phyloP scores from a whole-genome alignment of 345 rosid species.

The Gossypium ekmanianum region DNA sequence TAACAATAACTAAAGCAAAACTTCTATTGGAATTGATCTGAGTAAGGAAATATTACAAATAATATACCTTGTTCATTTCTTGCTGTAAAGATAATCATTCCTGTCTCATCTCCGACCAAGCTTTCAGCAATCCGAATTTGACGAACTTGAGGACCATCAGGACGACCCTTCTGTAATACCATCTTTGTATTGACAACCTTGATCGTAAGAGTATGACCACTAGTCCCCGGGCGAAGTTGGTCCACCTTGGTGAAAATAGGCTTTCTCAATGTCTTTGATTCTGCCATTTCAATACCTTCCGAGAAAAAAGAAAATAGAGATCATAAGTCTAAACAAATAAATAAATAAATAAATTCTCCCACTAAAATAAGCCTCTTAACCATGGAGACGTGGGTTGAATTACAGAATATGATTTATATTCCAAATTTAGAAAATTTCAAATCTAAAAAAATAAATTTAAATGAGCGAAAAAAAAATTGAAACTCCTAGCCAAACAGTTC shows the following conservation, averaged over 20 bases:
- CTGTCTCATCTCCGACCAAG: constrained; percentile 92
- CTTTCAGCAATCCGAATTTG: constrained; percentile 79
- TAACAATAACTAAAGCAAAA: neutral
- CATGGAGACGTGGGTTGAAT: neutral
- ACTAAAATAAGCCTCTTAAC: neutral
- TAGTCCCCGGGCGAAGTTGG: constrained; percentile 83
- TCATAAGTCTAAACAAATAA: neutral
- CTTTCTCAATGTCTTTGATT: constrained; percentile 68
- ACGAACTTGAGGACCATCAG: constrained; percentile 63
- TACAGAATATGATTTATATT: neutral
- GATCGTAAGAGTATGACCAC: constrained; percentile 74
- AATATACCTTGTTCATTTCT: constrained; percentile 84
- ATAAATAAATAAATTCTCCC: neutral
- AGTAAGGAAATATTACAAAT: neutral
- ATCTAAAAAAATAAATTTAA: neutral
- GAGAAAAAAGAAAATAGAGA: neutral
- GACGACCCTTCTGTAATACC: constrained; percentile 77
- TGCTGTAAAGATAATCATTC: constrained; percentile 77
- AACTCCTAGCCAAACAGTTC: neutral
- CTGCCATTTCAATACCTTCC: constrained; percentile 59
- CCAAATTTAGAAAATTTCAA: neutral
- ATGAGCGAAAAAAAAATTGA: neutral
- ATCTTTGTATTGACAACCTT: constrained; percentile 72
- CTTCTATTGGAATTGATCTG: neutral
- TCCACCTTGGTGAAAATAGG: constrained; percentile 81